Evolutionary conservation across 768 basidiomycete genomes (phyloP), one percentile per base, ranked within the genome.

Genomic region (Pisolithus marmoratus): DNA sequence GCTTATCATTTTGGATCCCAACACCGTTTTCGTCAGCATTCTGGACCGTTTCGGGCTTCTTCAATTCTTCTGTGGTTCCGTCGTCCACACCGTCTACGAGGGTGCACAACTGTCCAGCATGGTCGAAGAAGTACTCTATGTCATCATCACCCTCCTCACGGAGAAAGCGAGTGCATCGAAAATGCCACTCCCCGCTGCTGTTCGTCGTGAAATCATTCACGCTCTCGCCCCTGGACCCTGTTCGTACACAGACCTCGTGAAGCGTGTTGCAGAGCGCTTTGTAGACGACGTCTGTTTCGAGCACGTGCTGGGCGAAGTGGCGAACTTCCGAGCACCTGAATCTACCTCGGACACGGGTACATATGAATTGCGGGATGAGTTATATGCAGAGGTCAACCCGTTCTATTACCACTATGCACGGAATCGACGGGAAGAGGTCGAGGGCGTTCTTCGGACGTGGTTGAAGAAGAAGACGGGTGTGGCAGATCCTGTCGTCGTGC

Each of bases 371-470:
- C 87, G 84, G 64, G 83, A 91, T 43, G 88, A 87, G 58, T 75
- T 74, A 19, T 93, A 82, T 66, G 86, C 84, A 54, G 89, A 96
- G 56, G 87, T 97, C 56, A 89, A 97, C 60, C 94, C 94, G 0
- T 96, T 94, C 71, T 96, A 94, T 73, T 90, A 87, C 63, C 94
- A 97, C 63, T 97, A 96, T 66, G 87, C 90, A 15, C 79, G 94
- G 38, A 98, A 98, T 70, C 85, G 91, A 59, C 80, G 94, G 38
- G 91, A 95, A 60, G 90, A 94, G 64, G 95, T 92, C 23, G 92
- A 94, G 61, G 80, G 75, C 38, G 79, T 88, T 4, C 71, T 94
- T 45, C 77, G 81, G 54, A 78, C 75, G 45, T 76, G 90, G 41
- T 59, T 84, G 48, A 84, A 80, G 74, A 87, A 84, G 73, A 75